phyloP scores from a whole-genome alignment of 352 stramenopile genomes.

The Globisporangium recalcitrans region DNA sequence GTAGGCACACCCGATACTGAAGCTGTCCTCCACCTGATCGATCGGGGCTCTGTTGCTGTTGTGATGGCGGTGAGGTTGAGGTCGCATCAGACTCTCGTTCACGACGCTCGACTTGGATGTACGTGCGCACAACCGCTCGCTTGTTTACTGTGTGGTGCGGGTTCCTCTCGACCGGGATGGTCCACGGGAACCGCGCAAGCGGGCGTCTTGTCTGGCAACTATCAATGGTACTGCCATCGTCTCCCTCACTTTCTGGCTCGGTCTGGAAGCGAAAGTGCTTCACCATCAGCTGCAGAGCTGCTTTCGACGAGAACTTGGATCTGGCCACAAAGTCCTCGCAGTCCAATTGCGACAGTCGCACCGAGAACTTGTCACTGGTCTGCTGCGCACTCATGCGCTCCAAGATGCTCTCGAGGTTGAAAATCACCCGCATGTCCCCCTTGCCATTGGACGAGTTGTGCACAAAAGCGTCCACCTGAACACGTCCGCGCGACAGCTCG shows the following conservation, averaged over 20 bases:
- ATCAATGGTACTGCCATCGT: background rate
- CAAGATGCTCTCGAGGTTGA: constrained; percentile 55
- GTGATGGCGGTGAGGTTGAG: background rate
- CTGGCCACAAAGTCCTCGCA: constrained; percentile 24
- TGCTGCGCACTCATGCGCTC: constrained; percentile 37
- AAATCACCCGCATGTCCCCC: constrained; percentile 18
- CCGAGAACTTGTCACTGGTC: constrained; percentile 19
- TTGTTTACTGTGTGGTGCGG: constrained; percentile 37
- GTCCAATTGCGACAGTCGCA: constrained; percentile 20
- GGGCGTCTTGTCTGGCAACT: constrained; percentile 20
- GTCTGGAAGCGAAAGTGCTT: constrained; percentile 25
- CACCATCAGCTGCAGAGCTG: constrained; percentile 14
- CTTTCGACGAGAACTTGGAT: constrained; percentile 9
- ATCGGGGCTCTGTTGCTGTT: background rate
- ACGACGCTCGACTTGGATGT: constrained; percentile 55
- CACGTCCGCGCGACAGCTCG: constrained; percentile 49
- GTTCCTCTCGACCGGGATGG: constrained; percentile 29
- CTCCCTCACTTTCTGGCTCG: background rate
- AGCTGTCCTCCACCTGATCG: constrained; percentile 11
- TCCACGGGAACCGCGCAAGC: constrained; percentile 39
- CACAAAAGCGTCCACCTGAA: constrained; percentile 57
- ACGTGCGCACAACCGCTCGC: constrained; percentile 32
- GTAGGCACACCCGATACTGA: constrained; percentile 40
- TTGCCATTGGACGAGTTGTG: constrained; percentile 24
- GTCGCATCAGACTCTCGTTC: constrained; percentile 9